Evolutionary conservation across 1,139 yeast genomes (phyloP).

Genomic region (Nakaseomyces nivariensis): DNA sequence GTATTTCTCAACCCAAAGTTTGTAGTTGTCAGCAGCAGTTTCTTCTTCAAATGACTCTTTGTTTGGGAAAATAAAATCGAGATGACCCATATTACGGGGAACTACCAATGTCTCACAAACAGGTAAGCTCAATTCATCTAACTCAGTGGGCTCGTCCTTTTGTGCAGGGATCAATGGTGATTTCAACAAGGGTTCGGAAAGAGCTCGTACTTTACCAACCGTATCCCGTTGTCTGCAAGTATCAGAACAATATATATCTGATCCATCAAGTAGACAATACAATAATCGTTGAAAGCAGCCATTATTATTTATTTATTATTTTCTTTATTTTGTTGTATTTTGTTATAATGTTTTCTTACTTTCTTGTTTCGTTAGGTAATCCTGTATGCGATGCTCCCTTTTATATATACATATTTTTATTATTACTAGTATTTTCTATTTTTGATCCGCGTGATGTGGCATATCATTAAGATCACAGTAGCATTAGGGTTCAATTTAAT

Average conservation of each 20-base stretch:
- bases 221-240: conserved; percentile 40
- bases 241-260: conserved; percentile 47
- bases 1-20: conserved; percentile 11
- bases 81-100: not conserved
- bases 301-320: conserved; percentile 11
- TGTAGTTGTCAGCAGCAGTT: conserved; percentile 15
- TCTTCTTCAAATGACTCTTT: conserved; percentile 2
- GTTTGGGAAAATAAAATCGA: not conserved
- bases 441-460: too few species aligned
- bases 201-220: not conserved
- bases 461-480: too few species aligned
- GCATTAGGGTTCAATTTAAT: too few species aligned
- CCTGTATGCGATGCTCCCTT: too few species aligned
- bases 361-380: too few species aligned
- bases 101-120: not conserved
- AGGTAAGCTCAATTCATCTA: not conserved
- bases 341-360: too few species aligned
- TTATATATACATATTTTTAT: too few species aligned
- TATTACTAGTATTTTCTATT: too few species aligned
- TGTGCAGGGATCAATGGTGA: conserved; percentile 4
- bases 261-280: conserved; percentile 41
- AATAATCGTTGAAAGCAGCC: conserved; percentile 54
- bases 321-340: not conserved
- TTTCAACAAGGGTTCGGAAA: conserved; percentile 1
- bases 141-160: not conserved